Conservation (phyloP, 1,284 basidiomycete genomes). For the Caloboletus inedulis region DNA sequence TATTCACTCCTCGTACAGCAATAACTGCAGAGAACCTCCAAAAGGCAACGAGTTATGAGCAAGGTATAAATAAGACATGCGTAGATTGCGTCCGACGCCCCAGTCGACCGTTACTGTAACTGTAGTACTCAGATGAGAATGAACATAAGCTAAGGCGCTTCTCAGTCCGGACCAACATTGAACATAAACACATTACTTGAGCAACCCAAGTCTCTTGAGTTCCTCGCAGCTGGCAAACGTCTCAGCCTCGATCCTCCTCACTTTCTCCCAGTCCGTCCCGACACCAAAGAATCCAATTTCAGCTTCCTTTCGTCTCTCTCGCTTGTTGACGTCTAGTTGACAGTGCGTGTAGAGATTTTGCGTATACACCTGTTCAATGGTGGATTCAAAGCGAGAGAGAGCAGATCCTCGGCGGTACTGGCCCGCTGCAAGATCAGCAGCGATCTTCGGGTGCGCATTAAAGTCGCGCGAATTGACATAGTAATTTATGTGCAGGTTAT, state of each 20-base stretch:
- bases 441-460: constrained; percentile 71
- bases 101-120: neutral
- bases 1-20: neutral
- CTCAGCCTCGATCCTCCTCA: constrained; percentile 63
- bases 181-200: constrained; percentile 33
- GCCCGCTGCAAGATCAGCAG: constrained; percentile 60
- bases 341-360: constrained; percentile 70
- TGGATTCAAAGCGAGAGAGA: constrained; percentile 57
- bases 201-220: constrained; percentile 55
- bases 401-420: constrained; percentile 37
- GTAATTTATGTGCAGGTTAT: constrained; percentile 72
- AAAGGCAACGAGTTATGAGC: neutral
- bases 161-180: constrained; percentile 12
- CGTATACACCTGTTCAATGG: constrained; percentile 70
- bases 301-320: constrained; percentile 65
- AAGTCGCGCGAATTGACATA: constrained; percentile 85
- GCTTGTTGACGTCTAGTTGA: constrained; percentile 58
- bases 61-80: constrained; percentile 32
- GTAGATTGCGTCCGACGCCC: constrained; percentile 1
- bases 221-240: constrained; percentile 73
- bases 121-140: constrained; percentile 1
- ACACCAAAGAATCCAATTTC: constrained; percentile 86
- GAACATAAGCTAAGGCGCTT: constrained; percentile 13
- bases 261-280: constrained; percentile 86
- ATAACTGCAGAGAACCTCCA: neutral